phyloP scores from a whole-genome alignment of 257 asterid genomes.

The Solanum dulcamara region DNA sequence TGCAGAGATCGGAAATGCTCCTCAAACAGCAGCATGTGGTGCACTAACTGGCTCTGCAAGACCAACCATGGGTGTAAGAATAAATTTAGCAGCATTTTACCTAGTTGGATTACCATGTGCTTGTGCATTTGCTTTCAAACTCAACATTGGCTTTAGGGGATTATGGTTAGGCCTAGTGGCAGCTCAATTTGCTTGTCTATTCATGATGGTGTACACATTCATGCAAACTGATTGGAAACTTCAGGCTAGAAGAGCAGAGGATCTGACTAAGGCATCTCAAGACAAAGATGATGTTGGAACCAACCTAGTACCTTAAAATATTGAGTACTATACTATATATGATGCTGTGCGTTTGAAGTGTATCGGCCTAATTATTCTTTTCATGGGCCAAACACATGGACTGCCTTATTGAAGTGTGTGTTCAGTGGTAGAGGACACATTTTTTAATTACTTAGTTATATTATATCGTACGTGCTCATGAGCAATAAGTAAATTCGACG shows the following conservation, averaged over 20 bases:
- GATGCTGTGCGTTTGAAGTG: neutral
- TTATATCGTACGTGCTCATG: neutral
- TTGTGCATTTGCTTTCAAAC: slow-evolving; percentile 39
- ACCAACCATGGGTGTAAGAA: slow-evolving; percentile 57
- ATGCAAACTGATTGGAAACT: slow-evolving; percentile 60
- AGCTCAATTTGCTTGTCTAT: slow-evolving; percentile 45
- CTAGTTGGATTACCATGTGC: slow-evolving; percentile 72
- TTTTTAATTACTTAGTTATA: neutral
- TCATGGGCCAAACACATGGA: neutral
- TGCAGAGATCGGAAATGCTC: slow-evolving; percentile 67
- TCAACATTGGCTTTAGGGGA: slow-evolving; percentile 52
- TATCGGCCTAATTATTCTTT: neutral
- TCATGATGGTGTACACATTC: slow-evolving; percentile 47
- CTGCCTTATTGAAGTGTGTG: neutral
- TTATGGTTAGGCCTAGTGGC: slow-evolving; percentile 75
- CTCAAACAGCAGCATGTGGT: slow-evolving; percentile 82
- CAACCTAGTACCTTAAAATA: slow-evolving; percentile 32
- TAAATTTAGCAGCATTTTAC: slow-evolving; percentile 68
- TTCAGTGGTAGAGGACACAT: neutral
- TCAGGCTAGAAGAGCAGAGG: slow-evolving; percentile 64
- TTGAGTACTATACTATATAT: neutral
- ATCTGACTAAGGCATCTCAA: slow-evolving; percentile 29
- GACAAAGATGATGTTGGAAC: slow-evolving; percentile 37
- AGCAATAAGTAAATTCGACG: neutral
- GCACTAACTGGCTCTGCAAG: slow-evolving; percentile 69